Conservation (phyloP, 768 basidiomycete genomes). For the Suillus occidentalis region DNA sequence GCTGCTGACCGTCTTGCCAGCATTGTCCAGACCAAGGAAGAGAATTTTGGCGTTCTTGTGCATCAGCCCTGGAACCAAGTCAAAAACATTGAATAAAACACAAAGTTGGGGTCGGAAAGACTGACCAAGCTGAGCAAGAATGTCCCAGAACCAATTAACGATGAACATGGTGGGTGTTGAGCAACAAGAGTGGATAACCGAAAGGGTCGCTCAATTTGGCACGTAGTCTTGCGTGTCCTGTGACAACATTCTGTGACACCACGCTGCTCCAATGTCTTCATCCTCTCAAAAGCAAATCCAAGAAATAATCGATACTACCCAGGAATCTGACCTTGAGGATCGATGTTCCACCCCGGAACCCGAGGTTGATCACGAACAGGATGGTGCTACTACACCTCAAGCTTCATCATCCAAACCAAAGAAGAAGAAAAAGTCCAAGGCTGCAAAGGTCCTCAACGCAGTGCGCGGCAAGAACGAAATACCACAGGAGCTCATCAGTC, state of each 20-base stretch:
- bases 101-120: slow-evolving; percentile 9
- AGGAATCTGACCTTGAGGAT: slow-evolving; percentile 36
- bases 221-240: slow-evolving; percentile 5
- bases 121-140: slow-evolving; percentile 90
- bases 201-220: not conserved
- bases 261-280: slow-evolving; percentile 23
- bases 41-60: slow-evolving; percentile 99
- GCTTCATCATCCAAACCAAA: slow-evolving; percentile 58
- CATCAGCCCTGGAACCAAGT: slow-evolving; percentile 59
- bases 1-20: slow-evolving; percentile 89
- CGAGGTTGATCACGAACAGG: slow-evolving; percentile 23
- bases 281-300: slow-evolving; percentile 41
- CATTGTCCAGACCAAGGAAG: slow-evolving; percentile 98
- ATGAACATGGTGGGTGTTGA: slow-evolving; percentile 64
- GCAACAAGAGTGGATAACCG: slow-evolving; percentile 9
- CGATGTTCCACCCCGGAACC: slow-evolving; percentile 31
- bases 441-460: slow-evolving; percentile 49
- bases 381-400: slow-evolving; percentile 19
- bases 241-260: slow-evolving; percentile 4
- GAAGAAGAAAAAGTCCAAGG: slow-evolving; percentile 89
- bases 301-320: slow-evolving; percentile 41
- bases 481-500: slow-evolving; percentile 62
- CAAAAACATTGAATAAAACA: slow-evolving; percentile 8
- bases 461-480: slow-evolving; percentile 52
- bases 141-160: slow-evolving; percentile 95